Base-by-base conservation (phyloP, 768 basidiomycete genomes). In the Clavulina sp. region DNA sequence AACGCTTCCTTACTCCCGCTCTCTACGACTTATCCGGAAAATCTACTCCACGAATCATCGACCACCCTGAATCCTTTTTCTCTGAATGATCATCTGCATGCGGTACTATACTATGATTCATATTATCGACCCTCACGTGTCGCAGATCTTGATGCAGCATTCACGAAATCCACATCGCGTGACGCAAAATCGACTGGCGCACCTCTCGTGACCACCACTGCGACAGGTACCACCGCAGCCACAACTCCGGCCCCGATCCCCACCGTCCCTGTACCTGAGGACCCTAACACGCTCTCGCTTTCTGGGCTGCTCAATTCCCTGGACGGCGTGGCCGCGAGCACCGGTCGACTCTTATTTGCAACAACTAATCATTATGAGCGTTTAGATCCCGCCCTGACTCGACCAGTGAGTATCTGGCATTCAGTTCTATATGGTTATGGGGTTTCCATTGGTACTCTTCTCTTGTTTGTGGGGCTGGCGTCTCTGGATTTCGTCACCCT, bases 281-380 rank as follows among this genome's bases (percentile, higher is more conserved):
- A 85, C 61, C 84, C 83, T 50, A 86, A 83, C 49, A 87, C 84
- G 24, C 69, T 89, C 56, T 84, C 80, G 69, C 69, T 89, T 65
- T 86, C 83, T 64, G 86, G 86, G 49, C 70, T 89, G 50, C 65
- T 88, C 60, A 87, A 88, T 72, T 83, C 80, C 61, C 75, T 89
- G 46, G 84, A 87, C 65, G 84, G 84, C 51, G 82, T 86, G 49
- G 82, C 84, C 52, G 82, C 83, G 56, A 82, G 81, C 54, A 82
- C 87, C 64, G 85, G 85, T 64, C 78, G 85, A 81, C 73, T 93
- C 53, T 71, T 92, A 6, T 91, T 92, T 64, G 88, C 87, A 50
- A 89, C 86, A 4, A 89, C 86, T 9, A 95, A 95, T 66, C 89
- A 93, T 62, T 86, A 89, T 59, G 87, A 93, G 61, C 80, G 86